Evolutionary conservation across 257 asterid species (phyloP), one percentile per base, ranked within the genome.

Genomic region (Forsythia viridissima): DNA sequence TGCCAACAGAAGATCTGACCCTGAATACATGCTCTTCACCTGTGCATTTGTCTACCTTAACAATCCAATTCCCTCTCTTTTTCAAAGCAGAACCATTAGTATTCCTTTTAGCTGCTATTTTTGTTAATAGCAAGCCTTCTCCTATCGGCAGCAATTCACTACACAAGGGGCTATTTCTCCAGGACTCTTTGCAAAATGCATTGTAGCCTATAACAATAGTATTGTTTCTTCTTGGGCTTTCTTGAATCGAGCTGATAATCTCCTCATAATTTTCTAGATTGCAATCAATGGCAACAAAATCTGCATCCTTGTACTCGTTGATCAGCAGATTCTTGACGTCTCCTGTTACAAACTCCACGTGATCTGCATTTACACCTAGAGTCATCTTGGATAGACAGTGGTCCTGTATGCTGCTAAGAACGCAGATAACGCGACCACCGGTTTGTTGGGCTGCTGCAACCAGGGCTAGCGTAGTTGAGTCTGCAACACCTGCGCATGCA

Each of bases 401-500:
- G n/a, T 90, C 84, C 37, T 91, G 81, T 15, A 73, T 41, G 75
- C 83, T 86, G 0, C 66, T 87, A 48, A 94, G 90, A 70, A 92
- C 90, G 88, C 97, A 94, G 21, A 94, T 37, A 5, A 94, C 86
- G 0, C 88, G 86, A 1, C 97, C 96, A 0, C 97, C 92, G 12
- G 97, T 92, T 83, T 92, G 97, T 38, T 91, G 97, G 0, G 98
- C 94, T 0, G 97, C 98, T 0, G 91, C 94, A 16, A 79, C 90
- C 36, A 94, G 79, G 75, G 98, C 97, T 4, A 90, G 81, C 43
- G 89, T 79, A 74, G 97, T 90, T 48, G 92, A 82, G 18, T 90
- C 97, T 15, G 92, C 92, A 0, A 87, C 39, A 12, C 85, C 80
- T 55, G 90, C 85, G 78, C 97, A 91, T 0, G 92, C 96, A 0